A percentile compares a stretch with the other conserved stretches of the same genome.
Evolutionary conservation across 345 rosid species (phyloP).

Genomic region (Lepidium didymum): DNA sequence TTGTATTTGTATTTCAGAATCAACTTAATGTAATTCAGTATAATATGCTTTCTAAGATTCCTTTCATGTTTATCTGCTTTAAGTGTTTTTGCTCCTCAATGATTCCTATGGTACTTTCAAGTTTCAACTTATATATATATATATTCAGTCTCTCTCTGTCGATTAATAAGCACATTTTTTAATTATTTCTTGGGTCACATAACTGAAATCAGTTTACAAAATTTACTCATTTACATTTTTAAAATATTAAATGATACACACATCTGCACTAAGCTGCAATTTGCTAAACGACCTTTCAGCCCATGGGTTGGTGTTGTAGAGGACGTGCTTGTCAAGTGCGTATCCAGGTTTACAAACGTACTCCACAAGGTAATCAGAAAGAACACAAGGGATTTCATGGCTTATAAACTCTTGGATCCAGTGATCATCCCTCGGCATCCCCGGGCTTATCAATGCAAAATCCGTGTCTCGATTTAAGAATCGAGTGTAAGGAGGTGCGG

Average conservation of each 20-base stretch:
- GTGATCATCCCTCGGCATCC: constrained; percentile 54
- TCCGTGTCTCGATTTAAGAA: constrained; percentile 63
- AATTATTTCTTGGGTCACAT: background rate
- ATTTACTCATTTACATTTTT: background rate
- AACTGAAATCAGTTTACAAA: background rate
- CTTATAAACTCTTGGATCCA: constrained; percentile 87
- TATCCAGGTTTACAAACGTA: constrained; percentile 90
- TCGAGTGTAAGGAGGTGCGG: constrained; percentile 91
- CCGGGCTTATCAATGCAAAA: constrained; percentile 77
- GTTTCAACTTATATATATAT: too few species aligned
- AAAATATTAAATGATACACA: background rate
- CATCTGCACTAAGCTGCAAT: constrained; percentile 22
- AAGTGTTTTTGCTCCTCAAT: background rate
- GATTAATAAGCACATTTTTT: background rate
- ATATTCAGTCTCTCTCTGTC: too few species aligned
- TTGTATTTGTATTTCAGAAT: too few species aligned
- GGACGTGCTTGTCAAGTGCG: constrained; percentile 73
- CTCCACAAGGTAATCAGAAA: constrained; percentile 86
- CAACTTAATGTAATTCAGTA: too few species aligned
- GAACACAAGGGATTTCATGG: constrained; percentile 79
- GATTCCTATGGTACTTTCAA: background rate
- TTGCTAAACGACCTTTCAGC: constrained; percentile 62
- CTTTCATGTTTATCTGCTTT: background rate
- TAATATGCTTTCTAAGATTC: background rate
- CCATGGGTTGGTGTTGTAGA: constrained; percentile 66